Evolutionary conservation across 768 basidiomycete species (phyloP).

Genomic region (Serendipita vermifera): DNA sequence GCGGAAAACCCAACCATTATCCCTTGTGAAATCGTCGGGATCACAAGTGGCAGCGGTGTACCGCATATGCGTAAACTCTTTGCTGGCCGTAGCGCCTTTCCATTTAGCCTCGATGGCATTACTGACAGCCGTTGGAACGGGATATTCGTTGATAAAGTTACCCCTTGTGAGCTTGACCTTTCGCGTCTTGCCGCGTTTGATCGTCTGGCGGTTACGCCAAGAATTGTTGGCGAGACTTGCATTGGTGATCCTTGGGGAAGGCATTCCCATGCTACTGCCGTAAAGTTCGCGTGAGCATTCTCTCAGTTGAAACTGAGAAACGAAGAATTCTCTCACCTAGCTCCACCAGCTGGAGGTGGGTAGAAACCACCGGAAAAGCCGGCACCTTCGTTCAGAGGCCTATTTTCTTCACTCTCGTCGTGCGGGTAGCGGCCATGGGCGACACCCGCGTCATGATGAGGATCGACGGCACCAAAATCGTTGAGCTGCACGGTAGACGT

Average conservation of each 20-base stretch:
- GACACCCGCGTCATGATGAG: neutral
- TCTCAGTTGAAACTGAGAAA: conserved; percentile 12
- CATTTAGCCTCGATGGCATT: conserved; percentile 75
- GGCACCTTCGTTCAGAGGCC: conserved; percentile 52
- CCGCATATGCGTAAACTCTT: conserved; percentile 92
- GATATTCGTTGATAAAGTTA: conserved; percentile 83
- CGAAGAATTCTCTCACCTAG: conserved; percentile 9
- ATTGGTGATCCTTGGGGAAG: conserved; percentile 43
- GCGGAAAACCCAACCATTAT: conserved; percentile 35
- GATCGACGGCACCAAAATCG: conserved; percentile 10
- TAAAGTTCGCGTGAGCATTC: neutral
- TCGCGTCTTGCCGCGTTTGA: conserved; percentile 86
- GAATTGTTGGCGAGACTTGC: conserved; percentile 27
- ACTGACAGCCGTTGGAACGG: conserved; percentile 71
- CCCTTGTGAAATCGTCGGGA: conserved; percentile 65
- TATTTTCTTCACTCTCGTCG: conserved; percentile 65
- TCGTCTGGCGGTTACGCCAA: conserved; percentile 70
- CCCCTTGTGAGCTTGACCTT: conserved; percentile 89
- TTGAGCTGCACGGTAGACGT: neutral
- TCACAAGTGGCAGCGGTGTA: conserved; percentile 88
- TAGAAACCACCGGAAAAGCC: conserved; percentile 52
- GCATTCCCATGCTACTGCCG: conserved; percentile 44
- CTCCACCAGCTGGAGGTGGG: conserved; percentile 36
- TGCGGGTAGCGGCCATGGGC: conserved; percentile 20
- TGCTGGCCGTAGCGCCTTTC: conserved; percentile 47